Evolutionary conservation across 2,329 filamentous ascomycete genomes (phyloP), one percentile per base, ranked within the genome.

Genomic region (Gaeumannomyces tritici): DNA sequence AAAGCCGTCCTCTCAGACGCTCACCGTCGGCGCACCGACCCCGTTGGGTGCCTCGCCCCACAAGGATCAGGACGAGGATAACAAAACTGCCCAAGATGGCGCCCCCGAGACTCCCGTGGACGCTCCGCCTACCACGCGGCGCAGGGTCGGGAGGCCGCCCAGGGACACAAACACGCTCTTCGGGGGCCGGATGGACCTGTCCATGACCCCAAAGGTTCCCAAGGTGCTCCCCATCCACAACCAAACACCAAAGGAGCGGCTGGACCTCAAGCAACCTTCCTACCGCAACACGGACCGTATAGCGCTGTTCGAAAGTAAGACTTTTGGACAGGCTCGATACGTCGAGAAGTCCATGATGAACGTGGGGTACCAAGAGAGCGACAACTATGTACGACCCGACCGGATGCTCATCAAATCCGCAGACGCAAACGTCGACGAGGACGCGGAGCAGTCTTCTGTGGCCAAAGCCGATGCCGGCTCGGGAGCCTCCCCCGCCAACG

Each of bases 281-380:
- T 92, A 89, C 71, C 84, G 89, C 62, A 85, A 85, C 69, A 89
- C 89, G n/a, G 87, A 91, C 68, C 87, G 90, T n/a, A 89, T 93
- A 67, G 80, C 86, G 63, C 78, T 88, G 29, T 92, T 91, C 66
- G 93, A 97, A 73, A 89, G 92, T 72, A 92, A 95, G 73, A 89
- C 87, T 1, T 86, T 89, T 66, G 91, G 91, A 55, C 89, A 93
- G 71, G 87, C 90, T 64, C 90, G 93, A 70, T 98, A 96, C 74
- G 93, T 98, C 58, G 93, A 97, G 74, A 92, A 95, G 71, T 89
- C 91, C 1, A 96, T 98, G 93, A 93, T 93, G 68, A 93, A 91
- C 69, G 90, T 96, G 58, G 93, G 93, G 61, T 98, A 96, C 71
- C 93, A 97, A 75, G 92, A 97, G 76, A 96, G 89, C 69, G 93